Conservation (phyloP, 257 asterid genomes). For the Lycium barbarum region DNA sequence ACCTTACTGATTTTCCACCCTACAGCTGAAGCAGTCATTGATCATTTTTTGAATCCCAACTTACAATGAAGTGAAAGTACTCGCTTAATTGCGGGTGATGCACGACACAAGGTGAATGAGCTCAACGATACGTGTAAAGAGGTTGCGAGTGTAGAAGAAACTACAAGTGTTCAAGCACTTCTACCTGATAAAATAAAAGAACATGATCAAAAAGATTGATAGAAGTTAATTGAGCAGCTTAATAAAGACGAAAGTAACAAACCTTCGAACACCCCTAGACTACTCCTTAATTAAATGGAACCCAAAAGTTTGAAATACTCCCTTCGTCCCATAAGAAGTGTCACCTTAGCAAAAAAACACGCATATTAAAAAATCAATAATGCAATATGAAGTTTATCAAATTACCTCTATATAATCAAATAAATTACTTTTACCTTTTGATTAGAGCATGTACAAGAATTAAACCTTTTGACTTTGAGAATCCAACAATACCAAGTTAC, state of each 20-base stretch:
- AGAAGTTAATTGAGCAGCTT: background rate
- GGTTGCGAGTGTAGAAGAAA: background rate
- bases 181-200: background rate
- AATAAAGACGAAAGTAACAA: background rate
- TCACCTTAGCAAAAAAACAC: too few relatives aligned
- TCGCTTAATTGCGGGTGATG: background rate
- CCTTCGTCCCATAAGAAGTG: too few relatives aligned
- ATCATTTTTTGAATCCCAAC: background rate
- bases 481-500: too few relatives aligned
- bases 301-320: background rate
- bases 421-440: too few relatives aligned
- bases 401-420: too few relatives aligned
- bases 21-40: slow-evolving; percentile 34
- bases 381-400: too few relatives aligned
- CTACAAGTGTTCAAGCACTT: background rate
- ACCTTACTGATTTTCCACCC: slow-evolving; percentile 38
- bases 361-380: too few relatives aligned
- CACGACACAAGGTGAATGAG: background rate
- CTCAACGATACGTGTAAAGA: background rate
- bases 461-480: too few relatives aligned
- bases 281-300: background rate
- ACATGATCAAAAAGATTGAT: background rate
- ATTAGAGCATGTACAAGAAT: too few relatives aligned
- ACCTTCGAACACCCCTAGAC: background rate
- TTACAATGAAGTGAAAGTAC: background rate